Base-by-base conservation (phyloP, 208 protist genomes). In the Polymyxa betae region DNA sequence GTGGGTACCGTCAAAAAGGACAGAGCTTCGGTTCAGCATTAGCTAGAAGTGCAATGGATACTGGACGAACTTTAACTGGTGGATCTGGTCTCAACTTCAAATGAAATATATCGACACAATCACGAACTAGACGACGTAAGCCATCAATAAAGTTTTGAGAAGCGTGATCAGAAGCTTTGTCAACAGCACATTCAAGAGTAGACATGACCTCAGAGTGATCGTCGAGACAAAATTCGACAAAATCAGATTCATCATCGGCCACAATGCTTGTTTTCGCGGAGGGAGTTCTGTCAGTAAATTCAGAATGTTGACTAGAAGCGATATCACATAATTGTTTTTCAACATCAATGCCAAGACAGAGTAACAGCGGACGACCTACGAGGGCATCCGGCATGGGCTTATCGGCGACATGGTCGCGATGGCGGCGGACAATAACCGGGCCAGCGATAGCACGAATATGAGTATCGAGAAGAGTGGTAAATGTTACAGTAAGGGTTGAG, bases 321-420 rank as follows among this genome's bases (percentile, higher is more conserved):
- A 82, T 35, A 43, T 43, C 40, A 45, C 72, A 43, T 82, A 82
- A 40, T 35, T 82, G 72, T 82, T 82, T 5, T 43, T 82, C 72
- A 5, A 82, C 72, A n/a, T 82, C 72, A 82, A 82, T 82, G 5
- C 72, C 72, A 12, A 82, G 72, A 12, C 35, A 35, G 16, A 82
- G 35, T 12, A 82, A n/a, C 12, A 82, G n/a, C 16, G 72, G 72
- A 38, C 72, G 72, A 5, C 5, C 72, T 35, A 82, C 16, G 16
- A 82, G n/a, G 40, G 35, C 72, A 20, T 35, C 72, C 5, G 72
- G 72, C 72, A 82, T 82, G 5, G 5, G 10, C 16, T 12, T 5
- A 20, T 82, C 72, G 35, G n/a, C 72, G n/a, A 82, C 40, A n/a
- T 82, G 35, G 12, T 38, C 72, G 40, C n/a, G 72, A 35, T 82